Evolutionary conservation across 352 stramenopile genomes (phyloP), one percentile per base, ranked within the genome.

Genomic region (Phytophthora idaei): DNA sequence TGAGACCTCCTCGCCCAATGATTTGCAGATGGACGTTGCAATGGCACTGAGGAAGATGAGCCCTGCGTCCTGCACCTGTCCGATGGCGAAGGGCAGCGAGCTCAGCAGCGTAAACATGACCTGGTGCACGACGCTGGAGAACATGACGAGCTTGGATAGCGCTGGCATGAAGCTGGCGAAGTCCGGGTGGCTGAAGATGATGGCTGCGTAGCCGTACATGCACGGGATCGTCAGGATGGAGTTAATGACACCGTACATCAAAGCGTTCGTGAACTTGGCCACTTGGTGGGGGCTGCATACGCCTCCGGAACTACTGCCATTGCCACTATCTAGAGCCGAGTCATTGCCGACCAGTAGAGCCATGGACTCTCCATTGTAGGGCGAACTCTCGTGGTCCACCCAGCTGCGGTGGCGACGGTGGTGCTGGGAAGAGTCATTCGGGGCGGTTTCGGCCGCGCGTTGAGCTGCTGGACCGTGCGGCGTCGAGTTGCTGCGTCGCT

Each of bases 41-140:
- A 99, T 99, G 50, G 85, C 83, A 48, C 80, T 95, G 17, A 99
- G 79, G 77, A 99, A 99, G 68, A 99, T 99, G 2, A 99, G 86
- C 0, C 98, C 98, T 4, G 97, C 97, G 71, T 99, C 97, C 74
- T 99, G 98, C 1, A 99, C 97, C 67, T 98, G 97, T 12, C 97
- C 98, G 36, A 99, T 98, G 8, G 98, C 96, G 77, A 99, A 99
- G 0, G 93, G 92, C 37, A 99, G 73, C 34, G 90, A 92, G 51
- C 87, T 98, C 52, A 98, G 83, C 9, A 90, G 54, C 2, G 88
- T 95, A 65, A 93, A 94, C 78, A 95, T 90, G 64, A 92, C 70
- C 58, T 95, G 97, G 74, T 99, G 98, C 17, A 99, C 77, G 15
- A 97, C 89, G 29, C 93, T 98, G 28, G 93, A 98, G 42, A 99